Conservation (phyloP, 768 basidiomycete species). For the Leccinellum luteum region DNA sequence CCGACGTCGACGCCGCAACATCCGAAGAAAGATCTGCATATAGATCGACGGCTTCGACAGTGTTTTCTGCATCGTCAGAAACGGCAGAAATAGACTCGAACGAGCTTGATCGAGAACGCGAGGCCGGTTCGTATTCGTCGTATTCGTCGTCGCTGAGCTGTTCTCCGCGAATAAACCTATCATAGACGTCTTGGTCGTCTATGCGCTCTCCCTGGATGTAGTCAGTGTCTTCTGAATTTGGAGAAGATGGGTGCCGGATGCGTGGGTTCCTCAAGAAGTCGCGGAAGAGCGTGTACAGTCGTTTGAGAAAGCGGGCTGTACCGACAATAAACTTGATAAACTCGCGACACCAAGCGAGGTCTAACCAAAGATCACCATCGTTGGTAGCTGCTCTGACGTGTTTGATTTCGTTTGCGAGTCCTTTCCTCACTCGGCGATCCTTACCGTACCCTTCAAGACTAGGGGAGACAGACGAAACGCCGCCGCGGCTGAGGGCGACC, state of each 20-base stretch:
- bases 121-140: conserved; percentile 34
- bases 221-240: conserved; percentile 10
- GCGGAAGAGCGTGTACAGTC: conserved; percentile 15
- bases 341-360: conserved; percentile 41
- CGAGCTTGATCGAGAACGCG: conserved; percentile 20
- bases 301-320: conserved; percentile 28
- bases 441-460: conserved; percentile 26
- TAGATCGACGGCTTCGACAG: conserved; percentile 44
- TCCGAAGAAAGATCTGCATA: conserved; percentile 53
- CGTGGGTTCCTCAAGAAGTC: conserved; percentile 18
- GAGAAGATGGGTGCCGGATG: conserved; percentile 3
- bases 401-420: conserved; percentile 53
- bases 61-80: conserved; percentile 32
- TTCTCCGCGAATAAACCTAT: conserved; percentile 61
- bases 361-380: conserved; percentile 39
- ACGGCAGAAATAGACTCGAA: conserved; percentile 23
- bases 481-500: conserved; percentile 41
- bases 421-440: conserved; percentile 28
- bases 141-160: conserved; percentile 49
- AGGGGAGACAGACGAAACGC: conserved; percentile 39
- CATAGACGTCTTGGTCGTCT: conserved; percentile 44
- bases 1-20: conserved; percentile 31
- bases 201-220: conserved; percentile 9
- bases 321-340: conserved; percentile 33
- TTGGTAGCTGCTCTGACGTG: conserved; percentile 34